Conservation (phyloP, 176 grass and related monocot species). For the Paspalum vaginatum region DNA sequence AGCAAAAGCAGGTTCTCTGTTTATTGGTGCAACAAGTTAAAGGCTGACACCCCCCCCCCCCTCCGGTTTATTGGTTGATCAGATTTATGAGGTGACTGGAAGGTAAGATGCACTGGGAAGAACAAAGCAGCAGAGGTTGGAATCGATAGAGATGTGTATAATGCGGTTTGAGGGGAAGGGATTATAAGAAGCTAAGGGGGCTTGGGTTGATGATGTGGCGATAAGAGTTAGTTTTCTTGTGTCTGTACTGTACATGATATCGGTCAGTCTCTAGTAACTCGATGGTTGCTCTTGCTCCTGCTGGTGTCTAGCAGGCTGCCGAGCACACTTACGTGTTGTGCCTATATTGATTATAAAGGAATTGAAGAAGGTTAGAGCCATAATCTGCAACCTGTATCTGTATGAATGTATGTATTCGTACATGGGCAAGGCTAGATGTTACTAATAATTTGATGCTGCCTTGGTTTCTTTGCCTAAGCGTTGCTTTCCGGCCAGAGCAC, state of each 20-base stretch:
- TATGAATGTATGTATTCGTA: no score
- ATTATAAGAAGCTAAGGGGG: not conserved
- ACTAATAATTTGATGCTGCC: not conserved
- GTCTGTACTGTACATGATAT: not conserved
- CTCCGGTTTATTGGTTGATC: not conserved
- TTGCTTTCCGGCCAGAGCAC: no score
- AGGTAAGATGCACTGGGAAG: not conserved
- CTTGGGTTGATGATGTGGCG: not conserved
- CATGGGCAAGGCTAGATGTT: no score
- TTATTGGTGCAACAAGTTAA: not conserved
- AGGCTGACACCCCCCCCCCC: not conserved
- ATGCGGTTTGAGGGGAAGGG: constrained; percentile 14
- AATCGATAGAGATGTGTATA: constrained; percentile 9
- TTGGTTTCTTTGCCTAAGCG: not conserved
- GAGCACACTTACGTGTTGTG: not conserved
- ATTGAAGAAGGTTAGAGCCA: not conserved
- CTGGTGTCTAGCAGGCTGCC: not conserved
- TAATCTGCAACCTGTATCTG: no score
- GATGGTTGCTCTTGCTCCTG: not conserved
- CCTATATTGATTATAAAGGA: not conserved
- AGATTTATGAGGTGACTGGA: not conserved
- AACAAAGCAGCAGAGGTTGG: constrained; percentile 4
- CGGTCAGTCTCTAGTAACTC: no score
- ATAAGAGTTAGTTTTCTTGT: no score
- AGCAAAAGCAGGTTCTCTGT: not conserved